Evolutionary conservation across 345 rosid species (phyloP).

Genomic region (Syzygium aromaticum): DNA sequence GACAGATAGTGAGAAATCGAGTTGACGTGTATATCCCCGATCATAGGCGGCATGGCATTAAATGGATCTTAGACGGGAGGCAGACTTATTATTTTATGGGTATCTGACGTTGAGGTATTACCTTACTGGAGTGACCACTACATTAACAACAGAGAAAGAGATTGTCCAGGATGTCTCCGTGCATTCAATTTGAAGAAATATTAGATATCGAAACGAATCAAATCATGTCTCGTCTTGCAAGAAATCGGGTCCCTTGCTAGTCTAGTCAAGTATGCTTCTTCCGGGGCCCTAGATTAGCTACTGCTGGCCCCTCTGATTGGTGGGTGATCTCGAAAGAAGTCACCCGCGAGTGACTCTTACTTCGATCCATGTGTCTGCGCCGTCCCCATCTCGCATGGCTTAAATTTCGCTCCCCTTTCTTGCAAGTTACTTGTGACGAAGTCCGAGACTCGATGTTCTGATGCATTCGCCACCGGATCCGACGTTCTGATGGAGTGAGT

Average conservation of each 20-base stretch:
- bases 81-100: accelerated
- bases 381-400: background rate
- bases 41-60: background rate
- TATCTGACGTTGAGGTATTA: background rate
- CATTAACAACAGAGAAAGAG: background rate
- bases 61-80: background rate
- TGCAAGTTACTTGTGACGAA: background rate
- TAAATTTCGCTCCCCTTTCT: background rate
- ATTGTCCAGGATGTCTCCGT: background rate
- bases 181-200: background rate
- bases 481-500: background rate
- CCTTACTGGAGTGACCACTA: background rate
- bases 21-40: background rate
- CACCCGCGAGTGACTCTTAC: background rate
- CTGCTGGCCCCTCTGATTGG: background rate
- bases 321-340: background rate
- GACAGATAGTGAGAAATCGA: background rate
- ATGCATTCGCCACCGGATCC: background rate
- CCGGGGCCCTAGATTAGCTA: background rate
- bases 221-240: accelerated
- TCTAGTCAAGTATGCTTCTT: background rate
- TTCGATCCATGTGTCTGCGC: background rate
- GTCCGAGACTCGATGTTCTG: background rate
- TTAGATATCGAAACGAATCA: background rate
- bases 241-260: background rate